Conservation (phyloP, 257 asterid genomes). For the Mitragyna speciosa region DNA sequence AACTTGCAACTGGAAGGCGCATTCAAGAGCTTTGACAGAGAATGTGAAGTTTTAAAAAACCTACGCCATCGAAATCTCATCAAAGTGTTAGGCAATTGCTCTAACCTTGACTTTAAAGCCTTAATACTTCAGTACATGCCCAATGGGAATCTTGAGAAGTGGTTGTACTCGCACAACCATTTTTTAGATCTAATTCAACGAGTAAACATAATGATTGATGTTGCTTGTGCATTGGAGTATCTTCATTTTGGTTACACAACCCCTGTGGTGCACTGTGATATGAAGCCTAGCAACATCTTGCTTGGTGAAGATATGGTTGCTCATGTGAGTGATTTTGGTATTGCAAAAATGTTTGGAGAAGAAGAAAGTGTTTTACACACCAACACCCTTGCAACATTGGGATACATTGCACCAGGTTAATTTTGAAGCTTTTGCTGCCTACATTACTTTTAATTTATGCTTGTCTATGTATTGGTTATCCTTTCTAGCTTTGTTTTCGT, state of each 20-base stretch:
- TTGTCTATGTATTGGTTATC: too few species aligned
- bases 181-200: constrained; percentile 22
- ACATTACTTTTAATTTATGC: too few species aligned
- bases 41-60: constrained; percentile 33
- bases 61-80: constrained; percentile 39
- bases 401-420: too few species aligned
- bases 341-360: constrained; percentile 24
- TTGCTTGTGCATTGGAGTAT: constrained; percentile 33
- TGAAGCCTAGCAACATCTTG: constrained; percentile 38
- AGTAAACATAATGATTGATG: constrained; percentile 37
- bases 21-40: constrained; percentile 22
- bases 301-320: constrained; percentile 34
- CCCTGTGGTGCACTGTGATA: constrained; percentile 36
- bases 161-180: constrained; percentile 24
- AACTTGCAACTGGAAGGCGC: constrained; percentile 25
- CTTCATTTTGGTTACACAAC: constrained; percentile 32
- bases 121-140: constrained; percentile 37
- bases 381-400: constrained; percentile 8
- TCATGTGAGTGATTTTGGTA: constrained; percentile 35
- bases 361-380: constrained; percentile 29
- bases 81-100: constrained; percentile 32
- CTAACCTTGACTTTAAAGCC: constrained; percentile 33
- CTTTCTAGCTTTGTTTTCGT: too few species aligned
- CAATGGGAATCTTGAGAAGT: constrained; percentile 37
- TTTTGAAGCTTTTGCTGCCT: too few species aligned